A percentile compares a stretch with the other conserved stretches of the same genome.
These are phyloP conservation scores for Hansfordia pulvinata DNA, from an alignment of 2,329 filamentous ascomycete species.

Conservation along the genomic window DNA sequence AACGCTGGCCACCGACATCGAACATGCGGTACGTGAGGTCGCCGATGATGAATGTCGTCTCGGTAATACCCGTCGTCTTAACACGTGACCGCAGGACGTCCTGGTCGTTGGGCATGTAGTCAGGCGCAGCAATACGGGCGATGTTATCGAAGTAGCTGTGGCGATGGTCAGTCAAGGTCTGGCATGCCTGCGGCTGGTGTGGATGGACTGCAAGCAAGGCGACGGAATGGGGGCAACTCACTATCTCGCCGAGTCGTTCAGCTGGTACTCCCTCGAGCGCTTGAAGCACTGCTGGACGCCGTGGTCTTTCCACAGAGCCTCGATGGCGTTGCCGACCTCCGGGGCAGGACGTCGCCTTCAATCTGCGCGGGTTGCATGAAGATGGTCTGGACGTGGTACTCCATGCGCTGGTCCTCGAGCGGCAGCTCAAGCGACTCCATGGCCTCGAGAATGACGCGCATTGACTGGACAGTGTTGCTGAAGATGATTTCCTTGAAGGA, in stretches of 20 bases:
- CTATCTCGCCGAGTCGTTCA: constrained; percentile 96
- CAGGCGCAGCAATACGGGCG: constrained; percentile 75
- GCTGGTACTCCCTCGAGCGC: constrained; percentile 86
- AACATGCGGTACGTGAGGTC: constrained; percentile 96
- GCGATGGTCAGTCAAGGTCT: constrained; percentile 17
- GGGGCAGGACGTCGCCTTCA: constrained; percentile 85
- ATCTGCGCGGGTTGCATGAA: constrained; percentile 98
- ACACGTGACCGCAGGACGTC: constrained; percentile 92
- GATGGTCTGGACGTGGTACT: constrained; percentile 96
- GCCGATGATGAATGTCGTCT: constrained; percentile 91
- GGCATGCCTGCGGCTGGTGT: neutral
- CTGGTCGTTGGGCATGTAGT: constrained; percentile 91
- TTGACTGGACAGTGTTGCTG: constrained; percentile 57
- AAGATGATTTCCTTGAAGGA: constrained; percentile 61
- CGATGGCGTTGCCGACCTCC: constrained; percentile 86
- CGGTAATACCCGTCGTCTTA: constrained; percentile 94
- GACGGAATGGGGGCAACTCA: constrained; percentile 32
- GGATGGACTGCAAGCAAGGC: neutral
- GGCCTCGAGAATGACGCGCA: constrained; percentile 55
- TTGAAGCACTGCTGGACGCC: constrained; percentile 94
- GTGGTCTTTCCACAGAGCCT: constrained; percentile 82
- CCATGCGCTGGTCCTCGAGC: constrained; percentile 80
- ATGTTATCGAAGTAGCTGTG: constrained; percentile 90
- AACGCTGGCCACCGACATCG: constrained; percentile 89
- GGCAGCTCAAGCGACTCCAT: constrained; percentile 64